Evolutionary conservation across 2,329 filamentous ascomycete genomes (phyloP), one percentile per base, ranked within the genome.

Genomic region (Fusarium humuli): DNA sequence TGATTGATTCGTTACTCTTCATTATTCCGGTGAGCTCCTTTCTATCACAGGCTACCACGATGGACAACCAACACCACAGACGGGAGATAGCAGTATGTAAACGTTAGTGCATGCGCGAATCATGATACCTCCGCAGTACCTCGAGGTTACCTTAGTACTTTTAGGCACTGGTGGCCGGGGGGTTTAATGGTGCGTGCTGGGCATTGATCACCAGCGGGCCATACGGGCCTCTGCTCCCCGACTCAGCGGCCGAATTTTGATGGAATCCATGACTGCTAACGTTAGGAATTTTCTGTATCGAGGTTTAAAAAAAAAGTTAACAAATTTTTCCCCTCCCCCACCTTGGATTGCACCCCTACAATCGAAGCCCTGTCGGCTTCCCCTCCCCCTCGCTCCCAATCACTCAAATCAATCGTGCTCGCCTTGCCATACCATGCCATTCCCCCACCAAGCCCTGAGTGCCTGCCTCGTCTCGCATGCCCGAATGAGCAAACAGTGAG

Each of bases 191-290:
- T 69, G 64, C 60, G 62, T 66, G 72, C 53, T 67, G 52, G 70
- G 72, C 72, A 73, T 73, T 74, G 72, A 65, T 72, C 72, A 71
- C 69, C 40, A 45, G 61, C 54, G 60, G 72, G 63, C 55, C 61
- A 45, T 25, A 61, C 53, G 58, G 73, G 59, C 57, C 57, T 48
- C 22, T 61, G 61, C 58, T 56, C 61, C 72, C 67, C 72, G 41
- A 60, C 56, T 64, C 65, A 53, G 70, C 49, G 44, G 57, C 67
- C 65, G 65, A 40, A 41, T 49, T 37, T 63, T 57, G 67, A 47
- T 67, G 55, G 62, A 61, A 58, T 58, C 55, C 50, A 73, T 64
- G 41, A 44, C 29, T 73, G 55, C 57, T 58, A 60, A 22, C 61
- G 52, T 62, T 60, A 62, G 55, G 65, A 71, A 47, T 50, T 37